Evolutionary conservation across 179 eudicot genomes (phyloP).

Genomic region (Heliamphora pulchella): DNA sequence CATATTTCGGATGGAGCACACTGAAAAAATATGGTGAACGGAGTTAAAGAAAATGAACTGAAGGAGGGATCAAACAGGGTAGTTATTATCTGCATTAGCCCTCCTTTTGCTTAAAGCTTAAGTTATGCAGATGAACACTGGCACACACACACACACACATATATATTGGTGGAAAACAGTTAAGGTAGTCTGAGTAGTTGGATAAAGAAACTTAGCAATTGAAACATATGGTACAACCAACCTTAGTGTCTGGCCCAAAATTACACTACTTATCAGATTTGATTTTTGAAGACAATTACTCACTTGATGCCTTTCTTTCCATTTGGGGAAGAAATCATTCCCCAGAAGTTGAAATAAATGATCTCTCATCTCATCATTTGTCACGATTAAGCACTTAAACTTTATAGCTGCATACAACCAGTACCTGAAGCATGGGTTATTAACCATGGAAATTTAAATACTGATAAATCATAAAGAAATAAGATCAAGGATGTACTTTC

Average conservation of each 20-base stretch:
- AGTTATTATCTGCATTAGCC: background rate
- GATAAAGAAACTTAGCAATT: constrained; percentile 9
- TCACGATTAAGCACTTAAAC: constrained; percentile 67
- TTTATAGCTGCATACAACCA: constrained; percentile 96
- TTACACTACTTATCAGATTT: background rate
- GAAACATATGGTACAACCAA: background rate
- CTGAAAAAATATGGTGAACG: background rate
- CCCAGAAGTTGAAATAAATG: constrained; percentile 81
- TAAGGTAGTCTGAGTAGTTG: constrained; percentile 5
- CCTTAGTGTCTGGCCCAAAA: background rate
- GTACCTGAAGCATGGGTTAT: constrained; percentile 54
- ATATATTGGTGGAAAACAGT: no score
- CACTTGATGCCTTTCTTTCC: constrained; percentile 98
- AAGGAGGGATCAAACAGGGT: background rate
- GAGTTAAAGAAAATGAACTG: background rate
- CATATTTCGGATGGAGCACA: background rate
- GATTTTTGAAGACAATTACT: constrained; percentile 13
- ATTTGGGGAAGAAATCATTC: constrained; percentile 81
- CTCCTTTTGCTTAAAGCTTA: background rate
- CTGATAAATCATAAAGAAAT: constrained; percentile 6
- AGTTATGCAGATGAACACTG: background rate
- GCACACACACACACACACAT: background rate
- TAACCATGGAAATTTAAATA: constrained; percentile 15
- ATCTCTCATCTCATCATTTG: constrained; percentile 96
- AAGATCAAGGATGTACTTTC: background rate